These are phyloP conservation scores for Clathrus columnatus DNA, from an alignment of 768 basidiomycete genomes.

Conservation along the genomic window DNA sequence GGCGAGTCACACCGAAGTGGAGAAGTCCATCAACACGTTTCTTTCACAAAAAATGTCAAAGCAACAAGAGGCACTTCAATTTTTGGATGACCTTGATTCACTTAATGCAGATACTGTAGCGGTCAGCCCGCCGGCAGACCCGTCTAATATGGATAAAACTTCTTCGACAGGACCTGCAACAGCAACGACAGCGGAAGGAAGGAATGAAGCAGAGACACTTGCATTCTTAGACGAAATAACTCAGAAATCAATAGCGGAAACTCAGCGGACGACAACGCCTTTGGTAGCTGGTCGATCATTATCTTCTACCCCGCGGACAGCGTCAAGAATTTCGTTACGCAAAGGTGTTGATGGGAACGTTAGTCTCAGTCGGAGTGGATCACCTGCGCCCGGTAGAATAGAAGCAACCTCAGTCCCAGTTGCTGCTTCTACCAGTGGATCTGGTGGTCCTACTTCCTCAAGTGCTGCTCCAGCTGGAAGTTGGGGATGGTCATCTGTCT, in stretches of 20 bases:
- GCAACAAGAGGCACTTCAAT: slow-evolving; percentile 81
- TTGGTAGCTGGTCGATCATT: slow-evolving; percentile 33
- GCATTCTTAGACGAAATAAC: slow-evolving; percentile 94
- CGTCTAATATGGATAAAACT: no score
- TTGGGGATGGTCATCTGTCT: slow-evolving; percentile 68
- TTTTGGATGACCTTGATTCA: slow-evolving; percentile 91
- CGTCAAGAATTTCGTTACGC: slow-evolving; percentile 12
- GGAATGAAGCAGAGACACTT: slow-evolving; percentile 55
- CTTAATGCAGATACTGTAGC: slow-evolving; percentile 26
- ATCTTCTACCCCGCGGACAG: slow-evolving; percentile 48
- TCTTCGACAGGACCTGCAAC: background rate
- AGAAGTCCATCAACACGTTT: slow-evolving; percentile 18
- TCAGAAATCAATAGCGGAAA: slow-evolving; percentile 78
- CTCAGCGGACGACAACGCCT: slow-evolving; percentile 52
- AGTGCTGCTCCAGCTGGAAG: background rate
- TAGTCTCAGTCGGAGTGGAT: slow-evolving; percentile 20
- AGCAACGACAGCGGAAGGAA: slow-evolving; percentile 18
- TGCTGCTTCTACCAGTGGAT: slow-evolving; percentile 12
- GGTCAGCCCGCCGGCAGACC: slow-evolving; percentile 5
- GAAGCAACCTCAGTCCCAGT: slow-evolving; percentile 17
- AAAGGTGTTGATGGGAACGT: slow-evolving; percentile 12
- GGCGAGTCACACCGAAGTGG: background rate
- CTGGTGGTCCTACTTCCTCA: slow-evolving; percentile 13
- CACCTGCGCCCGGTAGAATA: slow-evolving; percentile 13
- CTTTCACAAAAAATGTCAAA: slow-evolving; percentile 57